Base-by-base conservation (phyloP, 2,329 filamentous ascomycete species). In the Apiospora arundinis region DNA sequence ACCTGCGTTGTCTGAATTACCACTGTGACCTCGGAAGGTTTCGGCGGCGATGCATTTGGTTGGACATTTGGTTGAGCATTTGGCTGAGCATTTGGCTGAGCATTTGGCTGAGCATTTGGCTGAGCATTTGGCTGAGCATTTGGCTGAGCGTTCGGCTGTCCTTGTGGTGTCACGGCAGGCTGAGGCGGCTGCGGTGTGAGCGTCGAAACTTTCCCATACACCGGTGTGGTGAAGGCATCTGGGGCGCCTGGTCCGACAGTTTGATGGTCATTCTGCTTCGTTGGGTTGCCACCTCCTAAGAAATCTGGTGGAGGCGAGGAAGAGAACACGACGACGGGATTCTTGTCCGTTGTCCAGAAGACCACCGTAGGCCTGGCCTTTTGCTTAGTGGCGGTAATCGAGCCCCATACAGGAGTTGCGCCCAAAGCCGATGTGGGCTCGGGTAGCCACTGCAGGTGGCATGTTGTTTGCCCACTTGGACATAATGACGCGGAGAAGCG, bases 281-380 rank as follows among this genome's bases (percentile, higher is more conserved):
- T 70, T 2, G 76, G 73, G 16, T 74, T 70, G 18, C 77, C 74
- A 8, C 72, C 74, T 28, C 76, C 74, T 65, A 81, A 82, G 73
- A 85, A 87, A 73, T 78, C 74, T 0, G 85, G 85, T 6, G 81
- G 78, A 5, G 76, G 72, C 21, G 82, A 78, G 2, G 82, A 80
- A 0, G 84, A 76, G 72, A 81, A 84, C 2, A 88, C 82, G 21
- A 88, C 85, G 11, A 84, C 82, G 0, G 87, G 87, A 70, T 89
- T 89, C 76, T 88, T 89, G 76, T 88, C 87, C 3, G 87, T 88
- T 2, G 86, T 88, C 68, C 86, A 76, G 66, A 87, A 84, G 4
- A 83, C 86, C 66, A 86, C 74, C 7, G 83, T 83, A 37, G 75
- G 49, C 48, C 63, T 67, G 56, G 56, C 56, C 9, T 21, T 63